Percentiles rank a stretch among this genome's conserved stretches.
Conservation (phyloP, 139 green algal genomes). For the Coelastrella sp. region DNA sequence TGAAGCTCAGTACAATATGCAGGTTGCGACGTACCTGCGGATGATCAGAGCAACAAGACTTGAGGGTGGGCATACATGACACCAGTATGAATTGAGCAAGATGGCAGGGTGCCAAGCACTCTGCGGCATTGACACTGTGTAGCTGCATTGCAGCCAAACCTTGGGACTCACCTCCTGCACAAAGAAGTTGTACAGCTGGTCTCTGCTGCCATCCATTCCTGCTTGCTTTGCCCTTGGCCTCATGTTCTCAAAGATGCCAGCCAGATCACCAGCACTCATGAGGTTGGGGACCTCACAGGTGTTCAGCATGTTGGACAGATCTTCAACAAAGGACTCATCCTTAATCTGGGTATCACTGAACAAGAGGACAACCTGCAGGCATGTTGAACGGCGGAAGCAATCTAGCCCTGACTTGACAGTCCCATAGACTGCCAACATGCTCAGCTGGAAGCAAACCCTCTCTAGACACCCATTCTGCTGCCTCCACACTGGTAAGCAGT, state of each 20-base stretch:
- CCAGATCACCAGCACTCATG: conserved; percentile 64
- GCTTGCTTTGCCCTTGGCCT: conserved; percentile 67
- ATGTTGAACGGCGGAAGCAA: background rate
- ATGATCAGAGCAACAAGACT: background rate
- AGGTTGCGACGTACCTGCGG: conserved; percentile 73
- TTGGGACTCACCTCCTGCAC: conserved; percentile 65
- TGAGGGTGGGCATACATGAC: background rate
- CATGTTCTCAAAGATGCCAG: conserved; percentile 73
- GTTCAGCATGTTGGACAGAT: conserved; percentile 89
- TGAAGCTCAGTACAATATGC: conserved; percentile 81
- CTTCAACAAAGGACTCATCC: conserved; percentile 80
- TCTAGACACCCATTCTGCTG: background rate
- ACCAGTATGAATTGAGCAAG: background rate
- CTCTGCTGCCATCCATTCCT: conserved; percentile 71
- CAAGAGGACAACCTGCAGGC: conserved; percentile 73
- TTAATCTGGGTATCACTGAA: conserved; percentile 88
- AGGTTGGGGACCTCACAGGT: conserved; percentile 86
- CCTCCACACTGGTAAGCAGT: background rate
- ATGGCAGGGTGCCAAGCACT: conserved; percentile 3
- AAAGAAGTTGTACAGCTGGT: conserved; percentile 84
- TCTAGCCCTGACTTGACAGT: background rate
- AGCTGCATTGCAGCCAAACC: background rate
- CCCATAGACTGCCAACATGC: background rate
- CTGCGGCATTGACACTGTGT: background rate
- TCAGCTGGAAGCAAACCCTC: background rate